Percentiles rank a stretch among this genome's conserved stretches.
phyloP scores from a whole-genome alignment of 2,329 filamentous ascomycete species.

The Claviceps pazoutovae region DNA sequence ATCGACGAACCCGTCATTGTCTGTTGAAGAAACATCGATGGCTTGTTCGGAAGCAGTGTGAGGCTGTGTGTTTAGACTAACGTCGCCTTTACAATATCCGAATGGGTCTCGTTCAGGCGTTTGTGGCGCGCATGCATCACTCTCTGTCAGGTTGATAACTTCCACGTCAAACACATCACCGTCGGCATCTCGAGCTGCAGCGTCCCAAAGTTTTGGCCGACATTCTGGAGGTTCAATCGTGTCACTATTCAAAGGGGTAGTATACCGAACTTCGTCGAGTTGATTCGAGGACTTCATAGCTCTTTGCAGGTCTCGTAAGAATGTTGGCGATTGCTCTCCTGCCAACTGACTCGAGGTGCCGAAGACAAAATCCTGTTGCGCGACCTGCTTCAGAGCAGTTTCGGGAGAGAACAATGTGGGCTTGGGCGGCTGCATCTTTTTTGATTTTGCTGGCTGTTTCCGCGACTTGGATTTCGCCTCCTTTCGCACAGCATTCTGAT shows the following conservation, averaged over 20 bases:
- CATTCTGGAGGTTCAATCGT: conserved; percentile 18
- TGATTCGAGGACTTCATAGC: conserved; percentile 47
- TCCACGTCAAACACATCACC: conserved; percentile 51
- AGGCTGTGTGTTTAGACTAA: neutral
- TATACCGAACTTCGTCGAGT: conserved; percentile 25
- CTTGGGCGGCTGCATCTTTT: conserved; percentile 22
- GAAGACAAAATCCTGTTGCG: conserved; percentile 65
- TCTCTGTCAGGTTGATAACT: conserved; percentile 42
- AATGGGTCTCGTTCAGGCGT: conserved; percentile 21
- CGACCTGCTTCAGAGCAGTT: conserved; percentile 51
- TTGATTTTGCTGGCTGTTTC: conserved; percentile 17
- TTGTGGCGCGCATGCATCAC: conserved; percentile 18
- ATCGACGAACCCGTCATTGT: conserved; percentile 11
- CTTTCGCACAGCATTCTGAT: conserved; percentile 9
- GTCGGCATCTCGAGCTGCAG: conserved; percentile 50
- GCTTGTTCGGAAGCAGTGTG: neutral
- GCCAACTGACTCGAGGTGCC: conserved; percentile 76
- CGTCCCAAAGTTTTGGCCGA: conserved; percentile 49
- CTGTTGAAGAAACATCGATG: neutral
- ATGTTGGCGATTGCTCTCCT: conserved; percentile 54
- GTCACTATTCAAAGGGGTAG: conserved; percentile 25
- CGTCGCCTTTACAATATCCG: conserved; percentile 19
- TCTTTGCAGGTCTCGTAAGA: conserved; percentile 46
- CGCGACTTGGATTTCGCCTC: conserved; percentile 20
- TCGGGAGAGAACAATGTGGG: conserved; percentile 51